A percentile compares a stretch with the other conserved stretches of the same genome.
phyloP scores from a whole-genome alignment of 1,139 yeast species.

The Pichia sp. region DNA sequence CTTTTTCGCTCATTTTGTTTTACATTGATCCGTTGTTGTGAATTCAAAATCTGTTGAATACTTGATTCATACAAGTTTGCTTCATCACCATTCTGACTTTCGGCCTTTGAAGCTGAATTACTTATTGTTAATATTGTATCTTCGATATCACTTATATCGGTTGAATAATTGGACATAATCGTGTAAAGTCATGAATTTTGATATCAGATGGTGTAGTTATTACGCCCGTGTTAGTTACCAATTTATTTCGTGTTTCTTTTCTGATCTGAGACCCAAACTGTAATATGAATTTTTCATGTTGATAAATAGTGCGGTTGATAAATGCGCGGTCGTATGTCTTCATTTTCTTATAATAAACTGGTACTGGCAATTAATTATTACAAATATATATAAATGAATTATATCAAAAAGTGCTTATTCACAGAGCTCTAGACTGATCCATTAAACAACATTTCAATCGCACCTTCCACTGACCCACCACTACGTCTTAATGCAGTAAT shows the following conservation, averaged over 20 bases:
- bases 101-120: not conserved
- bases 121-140: not conserved
- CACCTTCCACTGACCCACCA: slow-evolving; percentile 97
- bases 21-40: not conserved
- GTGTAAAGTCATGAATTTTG: not conserved
- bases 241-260: not conserved
- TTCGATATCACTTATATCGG: not conserved
- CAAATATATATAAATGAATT: not conserved
- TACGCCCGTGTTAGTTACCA: too few relatives aligned
- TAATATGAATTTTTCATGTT: not conserved
- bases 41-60: not conserved
- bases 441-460: slow-evolving; percentile 76
- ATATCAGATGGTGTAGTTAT: not conserved
- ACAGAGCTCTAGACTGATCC: slow-evolving; percentile 34
- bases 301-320: not conserved
- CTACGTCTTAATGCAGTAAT: slow-evolving; percentile 88
- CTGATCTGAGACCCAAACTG: not conserved
- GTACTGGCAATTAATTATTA: not conserved
- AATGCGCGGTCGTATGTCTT: not conserved
- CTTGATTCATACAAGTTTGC: not conserved
- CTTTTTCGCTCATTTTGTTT: not conserved
- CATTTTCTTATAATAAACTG: too few relatives aligned
- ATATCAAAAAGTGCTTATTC: not conserved
- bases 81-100: not conserved
- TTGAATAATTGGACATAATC: not conserved